phyloP scores from a whole-genome alignment of 2,329 filamentous ascomycete genomes.

The Nigrospora osmanthi region DNA sequence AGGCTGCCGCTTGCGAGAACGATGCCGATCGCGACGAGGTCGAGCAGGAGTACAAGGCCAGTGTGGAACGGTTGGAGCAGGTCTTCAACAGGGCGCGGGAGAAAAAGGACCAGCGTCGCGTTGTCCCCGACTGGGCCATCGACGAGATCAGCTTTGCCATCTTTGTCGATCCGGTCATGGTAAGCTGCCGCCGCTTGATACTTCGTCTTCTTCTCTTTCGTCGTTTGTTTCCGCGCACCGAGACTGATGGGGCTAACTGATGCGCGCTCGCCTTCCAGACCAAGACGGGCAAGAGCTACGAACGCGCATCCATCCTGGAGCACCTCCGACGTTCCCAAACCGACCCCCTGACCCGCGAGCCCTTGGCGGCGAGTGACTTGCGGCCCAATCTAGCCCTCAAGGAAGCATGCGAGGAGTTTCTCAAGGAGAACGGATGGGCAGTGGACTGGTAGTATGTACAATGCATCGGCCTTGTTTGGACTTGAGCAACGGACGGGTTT shows the following conservation, averaged over 20 bases:
- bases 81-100: conserved; percentile 46
- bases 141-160: conserved; percentile 70
- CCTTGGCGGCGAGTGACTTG: conserved; percentile 60
- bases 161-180: conserved; percentile 63
- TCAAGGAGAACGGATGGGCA: conserved; percentile 84
- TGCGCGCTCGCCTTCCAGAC: conserved; percentile 37
- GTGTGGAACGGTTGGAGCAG: conserved; percentile 32
- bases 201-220: neutral
- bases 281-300: conserved; percentile 84
- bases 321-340: conserved; percentile 68
- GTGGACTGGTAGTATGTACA: conserved; percentile 70
- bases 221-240: neutral
- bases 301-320: conserved; percentile 76
- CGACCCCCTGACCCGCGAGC: conserved; percentile 79
- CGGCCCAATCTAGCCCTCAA: conserved; percentile 76
- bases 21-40: conserved; percentile 38
- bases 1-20: conserved; percentile 14
- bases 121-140: conserved; percentile 68
- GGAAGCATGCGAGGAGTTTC: conserved; percentile 76
- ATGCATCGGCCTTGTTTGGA: neutral
- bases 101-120: conserved; percentile 36
- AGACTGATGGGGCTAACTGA: too few relatives aligned
- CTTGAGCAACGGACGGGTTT: too few relatives aligned
- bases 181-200: conserved; percentile 20
- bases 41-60: conserved; percentile 35